Conservation (phyloP, 2,329 filamentous ascomycete genomes). For the Metarhizium robertsii region DNA sequence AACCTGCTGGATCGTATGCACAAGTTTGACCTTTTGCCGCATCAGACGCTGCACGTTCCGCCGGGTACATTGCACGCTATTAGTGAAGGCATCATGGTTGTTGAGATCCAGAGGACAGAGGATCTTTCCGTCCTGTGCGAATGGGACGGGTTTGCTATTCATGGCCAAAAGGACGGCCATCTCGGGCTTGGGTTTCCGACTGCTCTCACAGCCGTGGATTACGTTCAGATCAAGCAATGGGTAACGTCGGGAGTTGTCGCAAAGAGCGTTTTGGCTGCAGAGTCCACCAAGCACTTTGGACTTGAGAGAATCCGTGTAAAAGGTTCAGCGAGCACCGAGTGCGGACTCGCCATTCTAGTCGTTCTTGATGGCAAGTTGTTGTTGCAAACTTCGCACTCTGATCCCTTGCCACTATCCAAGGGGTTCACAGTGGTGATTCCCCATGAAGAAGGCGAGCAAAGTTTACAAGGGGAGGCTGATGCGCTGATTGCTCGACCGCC, state of each 20-base stretch:
- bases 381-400: no score
- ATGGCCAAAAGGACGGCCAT: constrained; percentile 10
- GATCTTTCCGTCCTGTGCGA: constrained; percentile 12
- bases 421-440: no score
- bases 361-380: no score
- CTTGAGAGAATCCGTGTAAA: background rate
- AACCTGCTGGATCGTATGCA: constrained; percentile 10
- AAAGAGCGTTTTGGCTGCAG: no score
- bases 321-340: no score
- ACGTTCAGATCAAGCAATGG: no score
- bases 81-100: constrained; percentile 10
- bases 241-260: no score
- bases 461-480: constrained; percentile 7
- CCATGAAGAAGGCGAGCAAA: background rate
- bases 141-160: constrained; percentile 9
- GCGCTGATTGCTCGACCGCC: constrained; percentile 11
- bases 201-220: constrained; percentile 5
- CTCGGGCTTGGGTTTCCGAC: constrained; percentile 10
- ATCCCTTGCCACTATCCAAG: no score
- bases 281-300: no score
- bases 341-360: no score
- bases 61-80: constrained; percentile 14
- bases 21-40: constrained; percentile 8
- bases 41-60: constrained; percentile 12
- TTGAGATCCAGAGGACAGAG: constrained; percentile 12